phyloP scores from a whole-genome alignment of 805 yeast genomes.

The Ogataea allantospora region DNA sequence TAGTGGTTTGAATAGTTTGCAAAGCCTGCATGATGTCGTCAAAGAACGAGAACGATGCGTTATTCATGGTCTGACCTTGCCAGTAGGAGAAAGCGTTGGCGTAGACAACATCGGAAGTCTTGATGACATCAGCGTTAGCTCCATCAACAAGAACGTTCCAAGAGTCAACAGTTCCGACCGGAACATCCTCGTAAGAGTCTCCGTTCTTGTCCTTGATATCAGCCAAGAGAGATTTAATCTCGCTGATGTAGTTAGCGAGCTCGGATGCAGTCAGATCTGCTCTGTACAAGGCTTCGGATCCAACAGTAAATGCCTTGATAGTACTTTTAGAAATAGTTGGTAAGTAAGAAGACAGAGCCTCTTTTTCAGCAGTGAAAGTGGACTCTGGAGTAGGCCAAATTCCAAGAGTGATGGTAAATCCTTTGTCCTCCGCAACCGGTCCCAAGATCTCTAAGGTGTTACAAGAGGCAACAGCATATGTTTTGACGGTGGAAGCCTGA shows the following conservation, averaged over 20 bases:
- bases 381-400: constrained; percentile 91
- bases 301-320: constrained; percentile 79
- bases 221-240: constrained; percentile 57
- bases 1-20: constrained; percentile 78
- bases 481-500: constrained; percentile 68
- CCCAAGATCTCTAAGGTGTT: constrained; percentile 81
- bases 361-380: constrained; percentile 72
- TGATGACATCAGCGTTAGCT: constrained; percentile 63
- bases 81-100: constrained; percentile 98
- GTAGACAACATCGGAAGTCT: constrained; percentile 80
- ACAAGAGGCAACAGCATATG: constrained; percentile 93
- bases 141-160: constrained; percentile 92
- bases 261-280: constrained; percentile 72
- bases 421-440: constrained; percentile 79
- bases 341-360: constrained; percentile 66
- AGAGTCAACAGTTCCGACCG: constrained; percentile 93
- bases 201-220: constrained; percentile 78
- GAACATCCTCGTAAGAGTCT: constrained; percentile 63
- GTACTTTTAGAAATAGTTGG: constrained; percentile 69
- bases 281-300: constrained; percentile 95
- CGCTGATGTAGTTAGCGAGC: constrained; percentile 66
- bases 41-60: constrained; percentile 87
- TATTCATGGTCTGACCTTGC: constrained; percentile 90
- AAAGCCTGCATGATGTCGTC: constrained; percentile 98
- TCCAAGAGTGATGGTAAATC: constrained; percentile 77